Evolutionary conservation across 2,329 filamentous ascomycete genomes (phyloP), one percentile per base, ranked within the genome.

Genomic region (Thelonectria rubi): DNA sequence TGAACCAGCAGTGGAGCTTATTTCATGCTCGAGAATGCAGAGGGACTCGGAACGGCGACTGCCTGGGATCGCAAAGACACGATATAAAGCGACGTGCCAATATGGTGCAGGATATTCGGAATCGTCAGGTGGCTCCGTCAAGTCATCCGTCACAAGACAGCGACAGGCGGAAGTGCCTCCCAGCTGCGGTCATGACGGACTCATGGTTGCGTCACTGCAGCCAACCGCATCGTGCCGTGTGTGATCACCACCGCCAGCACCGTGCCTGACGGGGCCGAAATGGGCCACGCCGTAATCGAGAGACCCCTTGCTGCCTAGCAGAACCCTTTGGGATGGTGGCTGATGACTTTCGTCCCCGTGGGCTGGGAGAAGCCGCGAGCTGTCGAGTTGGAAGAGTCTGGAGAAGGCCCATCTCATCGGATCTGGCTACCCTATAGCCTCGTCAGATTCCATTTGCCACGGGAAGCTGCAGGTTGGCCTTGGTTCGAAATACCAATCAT

Each of bases 151-250:
- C 69, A 72, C 69, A 68, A 66, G 69, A 68, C 61, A 57, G 24
- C 54, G 58, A 12, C 53, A 53, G 53, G 53, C 47, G 47, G 39
- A 43, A 47, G 40, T 34, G 51, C 42, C 24, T 21, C 24, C 18
- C 42, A 45, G 54, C 45, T 18, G 49, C 52, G 59, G 60, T 58
- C 61, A 64, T 58, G 60, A 58, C 49, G 20, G 34, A 26, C 45
- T 59, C 58, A 53, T 66, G 59, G 68, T 62, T 66, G 67, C 65
- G 69, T 71, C 67, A 71, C 66, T 64, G 64, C 66, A 60, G 59
- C 66, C 68, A 70, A 66, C 68, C 65, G 63, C 64, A 52, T 26
- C 47, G 53, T 43, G 58, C 58, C 58, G 51, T 56, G 60, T 59
- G 56, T 42, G 58, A 61, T 64, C 26, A 30, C 5, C 26, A 30